Base-by-base conservation (phyloP, 805 yeast genomes). In the Kuraishia ogatae region DNA sequence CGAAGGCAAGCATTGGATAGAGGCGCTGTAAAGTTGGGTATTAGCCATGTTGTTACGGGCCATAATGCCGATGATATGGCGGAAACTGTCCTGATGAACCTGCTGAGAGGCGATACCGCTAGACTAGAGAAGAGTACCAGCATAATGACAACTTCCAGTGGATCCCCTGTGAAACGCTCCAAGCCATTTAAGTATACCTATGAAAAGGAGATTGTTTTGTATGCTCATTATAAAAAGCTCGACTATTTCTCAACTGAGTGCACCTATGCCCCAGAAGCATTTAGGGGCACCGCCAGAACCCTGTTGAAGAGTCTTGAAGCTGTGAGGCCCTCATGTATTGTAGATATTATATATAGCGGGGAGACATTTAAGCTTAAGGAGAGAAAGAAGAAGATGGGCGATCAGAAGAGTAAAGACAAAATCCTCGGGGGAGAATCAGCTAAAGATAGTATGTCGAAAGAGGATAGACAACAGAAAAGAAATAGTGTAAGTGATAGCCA, bases 31-130 rank as follows among this genome's bases (percentile, higher is more conserved):
- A 87, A 85, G 65, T 71, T 93, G 23, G 90, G 85, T 0, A 91
- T 94, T 53, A 77, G 79, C 54, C 99, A 94, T 70, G 94, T 94
- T 35, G 96, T 94, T 1, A 94, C 99, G 0, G 99, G 99, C 2
- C 99, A 94, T 70, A 94, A 94, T 68, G 99, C 99, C 0, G 99
- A 94, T 69, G 99, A 94, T 71, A 88, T 94, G 89, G 99, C 99
- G 1, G 99, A 94, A 65, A 94, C 99, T 0, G 96, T 94, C 3
- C 71, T 94, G 54, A 93, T 94, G 98, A 94, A 94, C 69, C 71
- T 94, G 50, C 72, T 94, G 28, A 78, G 99, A 62, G 99, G 99
- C n/a, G 99, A 94, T 66, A 86, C 91, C 6, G 96, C 96, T 23
- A 77, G 99, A 59, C 74, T 94, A 55, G 98, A 89, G 65, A 83